Evolutionary conservation across 306 rosid species (phyloP).

Genomic region (Lablab purpureus): DNA sequence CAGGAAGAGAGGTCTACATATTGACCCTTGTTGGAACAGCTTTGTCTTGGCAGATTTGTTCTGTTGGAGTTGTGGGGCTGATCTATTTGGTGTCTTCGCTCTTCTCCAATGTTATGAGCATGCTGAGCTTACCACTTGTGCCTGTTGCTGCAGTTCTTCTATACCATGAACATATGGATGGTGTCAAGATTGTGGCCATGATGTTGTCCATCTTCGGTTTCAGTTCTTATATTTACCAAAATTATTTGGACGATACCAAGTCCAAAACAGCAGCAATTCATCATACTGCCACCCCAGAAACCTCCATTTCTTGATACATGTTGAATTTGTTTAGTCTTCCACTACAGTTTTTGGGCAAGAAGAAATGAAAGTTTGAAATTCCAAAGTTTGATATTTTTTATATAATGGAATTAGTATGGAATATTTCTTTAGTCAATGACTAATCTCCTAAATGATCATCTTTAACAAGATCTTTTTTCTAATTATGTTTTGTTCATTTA

Average conservation of each 20-base stretch:
- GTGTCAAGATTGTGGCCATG: constrained; percentile 65
- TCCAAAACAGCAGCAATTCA: constrained; percentile 21
- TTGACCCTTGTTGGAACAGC: constrained; percentile 63
- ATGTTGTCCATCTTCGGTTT: constrained; percentile 70
- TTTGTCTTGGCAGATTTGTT: constrained; percentile 72
- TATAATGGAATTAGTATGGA: too few relatives aligned
- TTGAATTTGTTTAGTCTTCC: neutral
- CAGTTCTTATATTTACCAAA: constrained; percentile 62
- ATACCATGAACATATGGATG: constrained; percentile 71
- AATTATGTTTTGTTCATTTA: too few relatives aligned
- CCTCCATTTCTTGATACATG: neutral
- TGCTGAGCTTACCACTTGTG: constrained; percentile 68
- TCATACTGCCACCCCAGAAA: neutral
- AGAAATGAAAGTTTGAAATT: too few relatives aligned
- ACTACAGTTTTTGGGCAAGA: neutral
- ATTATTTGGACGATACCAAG: constrained; percentile 61
- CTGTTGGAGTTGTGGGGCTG: constrained; percentile 73
- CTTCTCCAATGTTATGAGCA: constrained; percentile 80
- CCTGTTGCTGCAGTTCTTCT: constrained; percentile 68
- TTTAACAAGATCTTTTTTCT: too few relatives aligned
- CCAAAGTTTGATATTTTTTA: too few relatives aligned
- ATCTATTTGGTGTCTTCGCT: constrained; percentile 71
- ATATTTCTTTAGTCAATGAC: too few relatives aligned
- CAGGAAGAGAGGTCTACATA: constrained; percentile 58
- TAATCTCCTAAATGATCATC: too few relatives aligned